Percentiles rank a stretch among this genome's conserved stretches.
Conservation (phyloP, 2,329 filamentous ascomycete genomes). For the Scytalidium lignicola region DNA sequence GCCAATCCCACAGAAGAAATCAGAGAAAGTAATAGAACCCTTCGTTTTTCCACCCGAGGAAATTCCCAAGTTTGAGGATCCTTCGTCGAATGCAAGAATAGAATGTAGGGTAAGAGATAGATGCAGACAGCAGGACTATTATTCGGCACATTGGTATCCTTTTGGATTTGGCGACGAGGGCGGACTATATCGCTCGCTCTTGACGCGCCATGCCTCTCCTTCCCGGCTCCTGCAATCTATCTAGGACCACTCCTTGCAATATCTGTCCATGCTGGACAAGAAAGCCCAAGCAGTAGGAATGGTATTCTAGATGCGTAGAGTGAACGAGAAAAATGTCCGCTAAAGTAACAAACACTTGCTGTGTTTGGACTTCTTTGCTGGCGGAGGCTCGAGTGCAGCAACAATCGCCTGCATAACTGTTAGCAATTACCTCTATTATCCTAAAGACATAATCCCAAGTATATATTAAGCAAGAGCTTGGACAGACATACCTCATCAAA, state of each 20-base stretch:
- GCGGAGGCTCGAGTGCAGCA: slow-evolving; percentile 83
- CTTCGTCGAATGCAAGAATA: not conserved
- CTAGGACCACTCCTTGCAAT: not conserved
- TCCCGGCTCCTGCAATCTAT: not conserved
- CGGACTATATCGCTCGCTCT: not conserved
- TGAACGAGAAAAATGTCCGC: slow-evolving; percentile 3
- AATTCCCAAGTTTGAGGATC: not conserved
- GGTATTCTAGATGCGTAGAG: not conserved
- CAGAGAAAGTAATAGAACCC: not conserved
- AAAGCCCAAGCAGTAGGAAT: not conserved
- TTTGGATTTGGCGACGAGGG: slow-evolving; percentile 1
- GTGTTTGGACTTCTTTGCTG: slow-evolving; percentile 66
- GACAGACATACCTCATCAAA: slow-evolving; percentile 83
- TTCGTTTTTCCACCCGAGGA: not conserved
- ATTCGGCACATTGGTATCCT: slow-evolving; percentile 1
- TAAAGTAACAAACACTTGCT: slow-evolving; percentile 68
- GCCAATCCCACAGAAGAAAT: not conserved
- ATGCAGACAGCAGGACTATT: not conserved
- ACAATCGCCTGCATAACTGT: slow-evolving; percentile 71
- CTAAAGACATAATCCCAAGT: too few species aligned
- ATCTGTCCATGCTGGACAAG: not conserved
- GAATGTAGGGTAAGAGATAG: not conserved
- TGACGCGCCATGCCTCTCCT: not conserved
- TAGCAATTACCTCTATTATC: slow-evolving; percentile 3
- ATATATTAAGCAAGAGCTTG: too few species aligned